A percentile compares a stretch with the other conserved stretches of the same genome.
Conservation (phyloP, 2,329 filamentous ascomycete species). For the Aspergillus brasiliensis region DNA sequence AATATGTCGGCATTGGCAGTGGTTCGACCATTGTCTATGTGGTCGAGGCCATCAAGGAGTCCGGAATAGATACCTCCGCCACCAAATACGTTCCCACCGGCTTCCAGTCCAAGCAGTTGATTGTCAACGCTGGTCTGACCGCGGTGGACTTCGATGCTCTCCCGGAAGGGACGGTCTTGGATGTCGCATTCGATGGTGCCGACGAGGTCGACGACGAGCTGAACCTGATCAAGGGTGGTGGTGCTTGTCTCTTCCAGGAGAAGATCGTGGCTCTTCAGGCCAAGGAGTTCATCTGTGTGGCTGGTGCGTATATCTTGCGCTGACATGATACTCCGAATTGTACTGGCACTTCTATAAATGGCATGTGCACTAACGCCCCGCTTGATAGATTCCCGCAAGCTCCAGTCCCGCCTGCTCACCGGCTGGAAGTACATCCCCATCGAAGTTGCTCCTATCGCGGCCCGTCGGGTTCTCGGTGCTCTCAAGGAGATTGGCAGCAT, state of each 20-base stretch:
- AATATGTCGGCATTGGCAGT: conserved; percentile 65
- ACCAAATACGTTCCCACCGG: conserved; percentile 93
- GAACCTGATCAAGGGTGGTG: conserved; percentile 97
- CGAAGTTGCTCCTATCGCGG: conserved; percentile 85
- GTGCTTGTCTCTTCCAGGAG: conserved; percentile 96
- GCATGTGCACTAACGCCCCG: background rate
- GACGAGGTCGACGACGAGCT: conserved; percentile 94
- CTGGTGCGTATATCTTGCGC: conserved; percentile 56
- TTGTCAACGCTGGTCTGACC: conserved; percentile 74
- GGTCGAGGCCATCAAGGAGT: conserved; percentile 63
- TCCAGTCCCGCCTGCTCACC: conserved; percentile 71
- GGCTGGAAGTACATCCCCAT: conserved; percentile 87
- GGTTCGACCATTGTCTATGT: conserved; percentile 69
- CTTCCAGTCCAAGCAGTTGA: conserved; percentile 84
- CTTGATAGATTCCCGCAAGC: conserved; percentile 78
- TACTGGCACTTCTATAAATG: background rate
- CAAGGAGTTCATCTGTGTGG: conserved; percentile 84
- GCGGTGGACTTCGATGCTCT: conserved; percentile 78
- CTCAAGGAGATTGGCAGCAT: conserved; percentile 73
- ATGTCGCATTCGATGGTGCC: conserved; percentile 93
- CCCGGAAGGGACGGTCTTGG: conserved; percentile 65
- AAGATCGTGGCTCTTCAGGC: conserved; percentile 88
- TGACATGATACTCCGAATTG: background rate
- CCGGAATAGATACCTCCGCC: conserved; percentile 47
- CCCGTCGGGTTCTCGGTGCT: conserved; percentile 72